Conservation (phyloP, 2,329 filamentous ascomycete species). For the Monilinia vaccinii-corymbosi region DNA sequence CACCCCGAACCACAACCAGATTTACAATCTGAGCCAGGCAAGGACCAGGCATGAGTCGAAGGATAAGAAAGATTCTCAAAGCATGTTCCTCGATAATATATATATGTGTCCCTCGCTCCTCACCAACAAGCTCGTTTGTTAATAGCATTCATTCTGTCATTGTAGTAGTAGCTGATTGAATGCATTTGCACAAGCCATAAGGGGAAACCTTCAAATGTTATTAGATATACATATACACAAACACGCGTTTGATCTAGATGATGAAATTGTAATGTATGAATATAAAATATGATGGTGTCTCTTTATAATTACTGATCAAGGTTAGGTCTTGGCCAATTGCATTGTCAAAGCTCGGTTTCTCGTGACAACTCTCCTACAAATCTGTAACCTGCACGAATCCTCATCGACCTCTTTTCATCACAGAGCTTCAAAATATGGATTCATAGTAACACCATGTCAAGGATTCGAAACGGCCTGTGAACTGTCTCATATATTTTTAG, state of each 20-base stretch:
- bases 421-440: neutral
- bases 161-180: neutral
- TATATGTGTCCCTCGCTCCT: neutral
- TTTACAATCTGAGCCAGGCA: neutral
- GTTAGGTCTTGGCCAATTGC: neutral
- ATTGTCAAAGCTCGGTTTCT: constrained; percentile 5
- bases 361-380: constrained; percentile 8
- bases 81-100: neutral
- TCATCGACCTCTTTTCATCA: neutral
- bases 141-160: neutral
- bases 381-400: constrained; percentile 3
- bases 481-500: neutral
- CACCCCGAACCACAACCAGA: neutral
- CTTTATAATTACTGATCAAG: no score
- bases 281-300: no score
- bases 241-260: neutral
- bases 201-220: neutral
- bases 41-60: neutral
- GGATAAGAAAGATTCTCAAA: neutral
- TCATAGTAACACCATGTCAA: neutral
- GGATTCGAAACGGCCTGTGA: neutral
- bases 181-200: neutral
- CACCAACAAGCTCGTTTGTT: neutral
- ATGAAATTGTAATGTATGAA: neutral
- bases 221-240: neutral